A percentile compares a stretch with the other conserved stretches of the same genome.
Evolutionary conservation across 1,284 basidiomycete genomes (phyloP).

Genomic region (Ustilago curta): DNA sequence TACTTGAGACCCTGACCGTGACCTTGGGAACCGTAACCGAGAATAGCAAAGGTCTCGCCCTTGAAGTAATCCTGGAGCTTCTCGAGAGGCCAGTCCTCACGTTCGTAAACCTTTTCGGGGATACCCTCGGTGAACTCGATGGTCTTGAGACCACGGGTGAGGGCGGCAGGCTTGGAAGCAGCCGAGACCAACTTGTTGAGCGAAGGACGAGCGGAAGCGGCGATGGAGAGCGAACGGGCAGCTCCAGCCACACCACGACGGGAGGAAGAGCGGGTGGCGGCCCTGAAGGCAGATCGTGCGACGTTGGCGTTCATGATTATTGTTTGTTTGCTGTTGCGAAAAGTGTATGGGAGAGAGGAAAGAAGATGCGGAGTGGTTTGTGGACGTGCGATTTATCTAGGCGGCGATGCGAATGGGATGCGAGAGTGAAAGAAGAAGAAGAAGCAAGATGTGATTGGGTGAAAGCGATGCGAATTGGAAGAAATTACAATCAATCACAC

Average conservation of each 20-base stretch:
- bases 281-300: slow-evolving; percentile 52
- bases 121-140: slow-evolving; percentile 91
- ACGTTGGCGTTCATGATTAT: slow-evolving; percentile 60
- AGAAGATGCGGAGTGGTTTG: neutral
- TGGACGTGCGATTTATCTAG: slow-evolving; percentile 7
- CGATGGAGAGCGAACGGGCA: slow-evolving; percentile 50
- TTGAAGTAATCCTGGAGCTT: slow-evolving; percentile 97
- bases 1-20: slow-evolving; percentile 95
- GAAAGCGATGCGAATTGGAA: neutral
- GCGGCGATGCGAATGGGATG: neutral
- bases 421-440: slow-evolving; percentile 1
- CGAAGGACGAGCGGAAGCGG: slow-evolving; percentile 46
- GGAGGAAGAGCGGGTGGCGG: slow-evolving; percentile 51
- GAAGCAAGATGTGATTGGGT: slow-evolving; percentile 5
- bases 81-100: slow-evolving; percentile 95
- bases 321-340: slow-evolving; percentile 3
- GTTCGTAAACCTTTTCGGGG: slow-evolving; percentile 96
- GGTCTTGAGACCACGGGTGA: slow-evolving; percentile 82
- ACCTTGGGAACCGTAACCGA: slow-evolving; percentile 92
- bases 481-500: neutral
- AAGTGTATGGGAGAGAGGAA: neutral
- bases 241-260: slow-evolving; percentile 40
- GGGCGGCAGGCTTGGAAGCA: slow-evolving; percentile 46
- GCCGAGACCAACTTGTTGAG: slow-evolving; percentile 47
- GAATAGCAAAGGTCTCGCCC: slow-evolving; percentile 94